Evolutionary conservation across 2,329 filamentous ascomycete genomes (phyloP).

Genomic region (Xylaria sp.): DNA sequence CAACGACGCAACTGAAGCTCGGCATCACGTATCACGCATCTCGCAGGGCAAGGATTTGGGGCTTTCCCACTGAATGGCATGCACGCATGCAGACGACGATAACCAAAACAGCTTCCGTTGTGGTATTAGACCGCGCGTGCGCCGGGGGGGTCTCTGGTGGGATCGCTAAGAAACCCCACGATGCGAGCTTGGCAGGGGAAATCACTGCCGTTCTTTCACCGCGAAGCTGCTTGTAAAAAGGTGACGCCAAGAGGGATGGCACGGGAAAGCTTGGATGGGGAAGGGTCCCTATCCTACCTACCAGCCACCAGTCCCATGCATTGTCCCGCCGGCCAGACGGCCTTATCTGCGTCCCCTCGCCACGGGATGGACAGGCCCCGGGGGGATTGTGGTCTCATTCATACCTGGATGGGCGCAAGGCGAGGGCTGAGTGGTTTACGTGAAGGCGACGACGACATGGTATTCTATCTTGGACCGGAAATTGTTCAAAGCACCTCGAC

Average conservation of each 20-base stretch:
- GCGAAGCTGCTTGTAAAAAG: slow-evolving; percentile 2
- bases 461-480: background rate
- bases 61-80: background rate
- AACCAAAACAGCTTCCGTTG: slow-evolving; percentile 36
- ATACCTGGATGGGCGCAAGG: slow-evolving; percentile 11
- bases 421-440: slow-evolving; percentile 14
- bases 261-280: slow-evolving; percentile 7
- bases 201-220: slow-evolving; percentile 17
- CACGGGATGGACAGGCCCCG: slow-evolving; percentile 3
- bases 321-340: slow-evolving; percentile 8
- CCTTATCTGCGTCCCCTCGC: slow-evolving; percentile 15
- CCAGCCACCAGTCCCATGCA: slow-evolving; percentile 4
- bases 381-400: slow-evolving; percentile 4
- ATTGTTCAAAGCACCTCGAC: slow-evolving; percentile 6
- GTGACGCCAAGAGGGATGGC: slow-evolving; percentile 24
- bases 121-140: slow-evolving; percentile 32
- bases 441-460: background rate
- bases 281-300: background rate
- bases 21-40: slow-evolving; percentile 29
- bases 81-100: slow-evolving; percentile 22
- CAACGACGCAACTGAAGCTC: slow-evolving; percentile 36
- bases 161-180: slow-evolving; percentile 35
- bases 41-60: slow-evolving; percentile 22
- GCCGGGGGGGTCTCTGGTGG: slow-evolving; percentile 28
- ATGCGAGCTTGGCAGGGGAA: slow-evolving; percentile 38